Base-by-base conservation (phyloP, 345 rosid genomes). In the Arabis alpina region DNA sequence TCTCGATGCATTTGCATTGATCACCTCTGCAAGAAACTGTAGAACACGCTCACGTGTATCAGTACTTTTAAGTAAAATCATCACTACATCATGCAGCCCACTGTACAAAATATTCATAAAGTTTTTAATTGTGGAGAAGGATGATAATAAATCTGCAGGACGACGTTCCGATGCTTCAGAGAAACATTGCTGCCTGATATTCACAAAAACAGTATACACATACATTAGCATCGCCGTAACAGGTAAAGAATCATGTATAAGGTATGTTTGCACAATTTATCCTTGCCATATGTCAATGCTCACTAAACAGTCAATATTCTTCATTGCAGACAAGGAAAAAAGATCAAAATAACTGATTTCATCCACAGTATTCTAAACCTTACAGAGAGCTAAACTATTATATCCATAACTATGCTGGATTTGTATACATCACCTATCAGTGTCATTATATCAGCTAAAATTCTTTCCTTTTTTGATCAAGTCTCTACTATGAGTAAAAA, bases 21-120 rank as follows among this genome's bases (percentile, higher is more conserved):
- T 92, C 77, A 92, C 98, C 83, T 92, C 98, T 19, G 96, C 92
- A 71, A 92, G 98, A 80, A 87, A 95, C 83, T 87, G 91, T 13
- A 95, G 87, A 64, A 90, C 99, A 79, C 81, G 72, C 71, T 88
- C 96, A 34, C 98, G 92, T 41, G 92, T 88, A 15, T 90, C 88
- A 2, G 83, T 64, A 66, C 77, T 88, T 76, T 77, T 91, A 64
- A 91, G 91, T 39, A 94, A 82, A 58, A 81, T 69, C 24, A 82
- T 89, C 78, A 94, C 77, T 72, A 89, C 87, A 66, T 95, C 86
- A 53, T 83, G 75, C 43, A 92, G 80, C 74, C 87, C 92, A 62
- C 83, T 82, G 76, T 87, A 83, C 74, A 92, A 81, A 64, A 75
- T 82, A 70, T 86, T 88, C 93, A 87, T 83, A 9, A 89, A 84